phyloP scores from a whole-genome alignment of 2,329 filamentous ascomycete genomes.

The Tolypocladium inflatum region DNA sequence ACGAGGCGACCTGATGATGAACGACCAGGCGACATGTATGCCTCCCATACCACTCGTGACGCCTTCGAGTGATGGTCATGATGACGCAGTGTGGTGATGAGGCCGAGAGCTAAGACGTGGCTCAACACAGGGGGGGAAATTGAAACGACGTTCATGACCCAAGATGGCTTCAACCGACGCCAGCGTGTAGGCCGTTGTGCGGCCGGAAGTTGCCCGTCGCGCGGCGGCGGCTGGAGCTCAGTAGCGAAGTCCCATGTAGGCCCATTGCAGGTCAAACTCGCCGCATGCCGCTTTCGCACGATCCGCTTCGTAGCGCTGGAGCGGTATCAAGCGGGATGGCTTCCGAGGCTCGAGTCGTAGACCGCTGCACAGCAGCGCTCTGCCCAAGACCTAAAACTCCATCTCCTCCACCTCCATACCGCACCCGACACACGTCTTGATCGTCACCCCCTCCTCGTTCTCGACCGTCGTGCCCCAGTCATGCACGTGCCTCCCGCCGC shows the following conservation, averaged over 20 bases:
- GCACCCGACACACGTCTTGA: constrained; percentile 71
- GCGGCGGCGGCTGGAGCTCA: background rate
- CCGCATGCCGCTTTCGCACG: background rate
- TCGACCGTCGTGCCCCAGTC: constrained; percentile 70
- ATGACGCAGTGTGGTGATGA: too few species aligned
- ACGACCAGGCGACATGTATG: background rate
- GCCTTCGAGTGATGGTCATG: background rate
- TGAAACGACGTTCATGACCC: too few species aligned
- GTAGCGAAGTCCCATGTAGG: background rate
- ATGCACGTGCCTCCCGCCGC: constrained; percentile 69
- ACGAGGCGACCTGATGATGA: too few species aligned
- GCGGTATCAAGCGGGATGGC: background rate
- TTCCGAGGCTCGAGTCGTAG: background rate
- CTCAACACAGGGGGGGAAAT: too few species aligned
- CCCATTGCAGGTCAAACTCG: background rate
- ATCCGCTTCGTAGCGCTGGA: background rate
- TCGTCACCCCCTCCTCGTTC: constrained; percentile 61
- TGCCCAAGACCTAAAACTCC: constrained; percentile 34
- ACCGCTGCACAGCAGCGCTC: background rate
- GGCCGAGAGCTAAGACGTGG: too few species aligned
- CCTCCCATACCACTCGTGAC: background rate
- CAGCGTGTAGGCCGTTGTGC: too few species aligned
- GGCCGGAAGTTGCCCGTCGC: background rate
- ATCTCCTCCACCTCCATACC: constrained; percentile 72
- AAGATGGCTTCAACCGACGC: background rate